Evolutionary conservation across 495 filamentous ascomycete species (phyloP).

Genomic region (Articulospora tetracladia): DNA sequence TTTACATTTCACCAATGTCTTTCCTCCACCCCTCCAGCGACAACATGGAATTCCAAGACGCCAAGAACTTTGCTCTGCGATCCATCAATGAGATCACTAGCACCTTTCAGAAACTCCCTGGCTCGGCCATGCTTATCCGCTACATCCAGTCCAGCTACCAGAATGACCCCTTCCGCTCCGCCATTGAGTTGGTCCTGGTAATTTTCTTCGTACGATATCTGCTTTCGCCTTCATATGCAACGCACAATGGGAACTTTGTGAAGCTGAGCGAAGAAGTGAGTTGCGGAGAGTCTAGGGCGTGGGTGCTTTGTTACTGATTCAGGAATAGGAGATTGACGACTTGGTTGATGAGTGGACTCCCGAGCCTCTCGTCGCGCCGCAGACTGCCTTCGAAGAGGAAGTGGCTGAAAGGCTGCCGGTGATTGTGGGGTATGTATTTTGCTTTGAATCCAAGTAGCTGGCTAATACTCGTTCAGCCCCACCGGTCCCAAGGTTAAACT

Average conservation of each 20-base stretch:
- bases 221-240: conserved; percentile 85
- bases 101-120: conserved; percentile 84
- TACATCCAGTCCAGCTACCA: conserved; percentile 97
- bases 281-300: not conserved
- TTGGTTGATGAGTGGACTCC: conserved; percentile 96
- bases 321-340: conserved; percentile 82
- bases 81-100: conserved; percentile 62
- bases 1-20: conserved; percentile 9
- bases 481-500: conserved; percentile 89
- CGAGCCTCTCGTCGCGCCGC: conserved; percentile 77
- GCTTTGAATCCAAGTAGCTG: not conserved
- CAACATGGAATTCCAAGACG: conserved; percentile 79
- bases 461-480: conserved; percentile 50
- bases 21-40: conserved; percentile 11
- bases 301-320: not conserved
- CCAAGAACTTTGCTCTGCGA: conserved; percentile 63
- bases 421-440: conserved; percentile 69
- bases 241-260: conserved; percentile 80
- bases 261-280: conserved; percentile 76
- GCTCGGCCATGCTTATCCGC: conserved; percentile 88
- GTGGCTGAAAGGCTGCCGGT: conserved; percentile 84
- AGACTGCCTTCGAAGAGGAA: conserved; percentile 67
- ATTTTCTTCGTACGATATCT: conserved; percentile 95
- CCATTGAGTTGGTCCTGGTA: conserved; percentile 91
- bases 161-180: conserved; percentile 89